Evolutionary conservation across 2,329 filamentous ascomycete genomes (phyloP), one percentile per base, ranked within the genome.

Genomic region (Fusarium goolgardi): DNA sequence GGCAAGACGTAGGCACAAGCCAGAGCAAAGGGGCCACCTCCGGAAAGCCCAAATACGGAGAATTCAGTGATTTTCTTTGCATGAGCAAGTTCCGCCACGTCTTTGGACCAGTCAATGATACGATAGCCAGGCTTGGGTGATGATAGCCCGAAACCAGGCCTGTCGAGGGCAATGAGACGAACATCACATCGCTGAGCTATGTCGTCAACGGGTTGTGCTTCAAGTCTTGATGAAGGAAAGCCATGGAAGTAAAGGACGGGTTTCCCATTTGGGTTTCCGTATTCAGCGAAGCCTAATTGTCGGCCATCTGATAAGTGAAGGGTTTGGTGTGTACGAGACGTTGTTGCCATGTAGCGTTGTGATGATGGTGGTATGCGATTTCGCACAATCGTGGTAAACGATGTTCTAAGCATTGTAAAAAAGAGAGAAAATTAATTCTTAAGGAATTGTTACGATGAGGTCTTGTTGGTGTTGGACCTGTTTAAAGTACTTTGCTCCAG

Each of bases 311-410:
- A 27, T 9, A 62, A 29, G 3, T 31, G 11, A 5, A 61, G 35
- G 7, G 66, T 75, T 52, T 78, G 77, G 21, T 45, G 47, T 7
- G 54, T 35, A 5, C 2, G 46, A 10, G 65, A 40, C 5, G 16
- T 18, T 40, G 32, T 50, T 31, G 18, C 6, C 1, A 56, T 27
- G 2, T 31, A 15, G 0, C 44, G 58, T 7, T 20, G 16, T 1
- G 23, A 29, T 7, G 37, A 16, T 0, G 16, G 40, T 0, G 21
- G 23, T n/a, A 25, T n/a, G 2, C 43, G 44, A 32, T 20, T 31
- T 20, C 43, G 32, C 13, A 35, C 16, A 15, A 34, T 6, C 20
- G 7, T 8, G 1, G 25, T 32, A 1, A 11, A 4, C 1, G 44
- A 45, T 39, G 21, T 27, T 27, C 7, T 44, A 11, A 50, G 20